Evolutionary conservation across 2,329 filamentous ascomycete genomes (phyloP).

Genomic region (Tolypocladium tropicale): DNA sequence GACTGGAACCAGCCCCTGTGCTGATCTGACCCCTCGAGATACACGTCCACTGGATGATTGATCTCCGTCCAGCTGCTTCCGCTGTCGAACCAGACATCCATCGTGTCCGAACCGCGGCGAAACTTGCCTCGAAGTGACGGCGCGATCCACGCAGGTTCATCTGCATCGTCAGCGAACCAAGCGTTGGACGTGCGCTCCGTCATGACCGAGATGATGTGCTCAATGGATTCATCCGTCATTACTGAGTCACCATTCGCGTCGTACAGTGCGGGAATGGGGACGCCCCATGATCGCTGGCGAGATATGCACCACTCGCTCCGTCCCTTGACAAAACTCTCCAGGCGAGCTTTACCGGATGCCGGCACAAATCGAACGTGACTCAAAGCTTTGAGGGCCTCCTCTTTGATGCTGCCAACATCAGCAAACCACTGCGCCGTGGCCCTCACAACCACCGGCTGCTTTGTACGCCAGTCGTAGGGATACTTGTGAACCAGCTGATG

Average conservation of each 20-base stretch:
- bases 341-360: slow-evolving; percentile 57
- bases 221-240: slow-evolving; percentile 69
- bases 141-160: slow-evolving; percentile 72
- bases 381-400: slow-evolving; percentile 59
- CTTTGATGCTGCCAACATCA: slow-evolving; percentile 76
- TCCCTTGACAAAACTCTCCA: slow-evolving; percentile 78
- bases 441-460: slow-evolving; percentile 79
- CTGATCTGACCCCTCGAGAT: slow-evolving; percentile 90
- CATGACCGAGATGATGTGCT: slow-evolving; percentile 75
- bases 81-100: slow-evolving; percentile 99
- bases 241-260: slow-evolving; percentile 61
- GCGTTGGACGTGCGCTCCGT: slow-evolving; percentile 72
- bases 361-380: slow-evolving; percentile 70
- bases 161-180: slow-evolving; percentile 79
- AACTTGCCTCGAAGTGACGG: slow-evolving; percentile 51
- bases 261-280: slow-evolving; percentile 89
- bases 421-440: slow-evolving; percentile 98
- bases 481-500: slow-evolving; percentile 83
- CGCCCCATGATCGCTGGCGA: slow-evolving; percentile 88
- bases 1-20: slow-evolving; percentile 99
- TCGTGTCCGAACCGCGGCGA: slow-evolving; percentile 78
- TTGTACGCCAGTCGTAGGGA: slow-evolving; percentile 96
- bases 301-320: slow-evolving; percentile 98
- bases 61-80: slow-evolving; percentile 79
- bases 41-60: slow-evolving; percentile 61